Evolutionary conservation across 305 asterid genomes (phyloP).

Genomic region (Coffea humblotiana): DNA sequence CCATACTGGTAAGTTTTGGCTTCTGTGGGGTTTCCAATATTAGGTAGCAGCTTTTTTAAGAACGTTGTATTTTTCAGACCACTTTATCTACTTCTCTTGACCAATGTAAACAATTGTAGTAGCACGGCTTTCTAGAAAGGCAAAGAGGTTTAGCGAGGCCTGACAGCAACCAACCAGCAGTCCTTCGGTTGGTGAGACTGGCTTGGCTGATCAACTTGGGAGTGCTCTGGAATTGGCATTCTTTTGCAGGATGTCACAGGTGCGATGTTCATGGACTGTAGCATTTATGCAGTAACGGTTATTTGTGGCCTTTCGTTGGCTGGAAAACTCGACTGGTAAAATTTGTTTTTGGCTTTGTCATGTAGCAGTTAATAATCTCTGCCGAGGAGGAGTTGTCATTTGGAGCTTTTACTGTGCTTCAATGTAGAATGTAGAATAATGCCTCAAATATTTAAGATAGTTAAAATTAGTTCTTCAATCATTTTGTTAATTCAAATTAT

Average conservation of each 20-base stretch:
- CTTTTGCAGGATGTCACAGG: constrained; percentile 45
- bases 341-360: background rate
- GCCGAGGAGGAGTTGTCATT: background rate
- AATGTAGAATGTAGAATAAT: background rate
- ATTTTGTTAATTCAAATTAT: constrained; percentile 1
- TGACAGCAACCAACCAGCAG: constrained; percentile 24
- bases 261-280: constrained; percentile 67
- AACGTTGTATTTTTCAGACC: constrained; percentile 51
- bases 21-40: constrained; percentile 46
- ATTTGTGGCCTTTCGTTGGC: constrained; percentile 61
- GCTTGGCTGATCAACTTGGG: constrained; percentile 50
- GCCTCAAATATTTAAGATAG: background rate
- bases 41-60: constrained; percentile 38
- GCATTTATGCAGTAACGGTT: constrained; percentile 62
- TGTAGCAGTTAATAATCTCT: background rate
- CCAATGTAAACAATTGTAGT: constrained; percentile 57
- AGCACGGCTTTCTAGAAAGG: constrained; percentile 38
- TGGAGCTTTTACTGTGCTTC: background rate
- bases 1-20: constrained; percentile 56
- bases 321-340: constrained; percentile 41
- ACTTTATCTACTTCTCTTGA: constrained; percentile 57
- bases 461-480: background rate
- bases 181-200: constrained; percentile 38
- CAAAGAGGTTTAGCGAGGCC: constrained; percentile 25
- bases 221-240: constrained; percentile 53